Conservation (phyloP, 2,329 filamentous ascomycete genomes). For the Penicillium sp. region DNA sequence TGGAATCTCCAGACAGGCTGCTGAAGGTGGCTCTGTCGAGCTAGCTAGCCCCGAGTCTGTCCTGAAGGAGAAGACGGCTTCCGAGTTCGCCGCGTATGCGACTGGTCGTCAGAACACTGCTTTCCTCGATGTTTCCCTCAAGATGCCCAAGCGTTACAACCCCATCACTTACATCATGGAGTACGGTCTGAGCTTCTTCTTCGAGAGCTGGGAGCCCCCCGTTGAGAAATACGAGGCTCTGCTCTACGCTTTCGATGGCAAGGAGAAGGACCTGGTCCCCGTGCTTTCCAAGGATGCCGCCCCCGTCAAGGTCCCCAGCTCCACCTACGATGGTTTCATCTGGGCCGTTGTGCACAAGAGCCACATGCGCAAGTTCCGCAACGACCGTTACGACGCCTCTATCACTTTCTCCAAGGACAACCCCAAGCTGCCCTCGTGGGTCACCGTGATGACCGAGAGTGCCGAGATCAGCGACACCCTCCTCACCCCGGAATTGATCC, state of each 20-base stretch:
- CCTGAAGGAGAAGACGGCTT: slow-evolving; percentile 82
- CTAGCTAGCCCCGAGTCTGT: slow-evolving; percentile 58
- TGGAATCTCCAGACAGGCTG: slow-evolving; percentile 50
- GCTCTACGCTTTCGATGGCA: slow-evolving; percentile 88
- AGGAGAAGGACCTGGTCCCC: slow-evolving; percentile 77
- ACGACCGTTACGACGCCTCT: slow-evolving; percentile 92
- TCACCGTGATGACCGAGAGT: slow-evolving; percentile 94
- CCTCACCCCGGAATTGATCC: slow-evolving; percentile 82
- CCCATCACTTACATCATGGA: slow-evolving; percentile 70
- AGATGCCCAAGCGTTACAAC: slow-evolving; percentile 84
- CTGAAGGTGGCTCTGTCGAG: slow-evolving; percentile 47
- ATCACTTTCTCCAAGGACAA: slow-evolving; percentile 93
- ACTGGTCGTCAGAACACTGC: slow-evolving; percentile 91
- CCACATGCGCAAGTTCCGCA: slow-evolving; percentile 82
- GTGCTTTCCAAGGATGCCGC: slow-evolving; percentile 64
- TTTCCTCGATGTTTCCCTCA: slow-evolving; percentile 83
- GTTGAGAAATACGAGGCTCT: slow-evolving; percentile 74
- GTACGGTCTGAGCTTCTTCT: slow-evolving; percentile 69
- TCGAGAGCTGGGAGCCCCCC: slow-evolving; percentile 72
- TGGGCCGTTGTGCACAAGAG: slow-evolving; percentile 96
- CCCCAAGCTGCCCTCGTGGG: slow-evolving; percentile 83
- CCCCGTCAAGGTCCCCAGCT: slow-evolving; percentile 53
- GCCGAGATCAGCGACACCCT: slow-evolving; percentile 89
- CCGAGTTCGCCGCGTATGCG: slow-evolving; percentile 84
- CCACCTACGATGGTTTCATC: slow-evolving; percentile 83